Evolutionary conservation across 768 basidiomycete genomes (phyloP).

Genomic region (Lactifluus piperatus): DNA sequence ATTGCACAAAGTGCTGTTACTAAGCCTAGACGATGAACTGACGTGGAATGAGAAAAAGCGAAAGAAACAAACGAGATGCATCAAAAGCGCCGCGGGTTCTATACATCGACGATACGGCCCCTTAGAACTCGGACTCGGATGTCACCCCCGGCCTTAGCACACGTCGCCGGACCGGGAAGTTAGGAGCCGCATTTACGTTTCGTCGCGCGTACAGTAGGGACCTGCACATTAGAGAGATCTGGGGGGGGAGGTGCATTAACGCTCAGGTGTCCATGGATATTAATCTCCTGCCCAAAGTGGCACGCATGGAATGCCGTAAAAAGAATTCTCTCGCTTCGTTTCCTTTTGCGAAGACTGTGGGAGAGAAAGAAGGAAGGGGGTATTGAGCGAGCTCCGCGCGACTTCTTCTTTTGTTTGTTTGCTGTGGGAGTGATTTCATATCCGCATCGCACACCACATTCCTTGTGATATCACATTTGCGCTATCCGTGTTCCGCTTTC

Average conservation of each 20-base stretch:
- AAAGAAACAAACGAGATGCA: not conserved
- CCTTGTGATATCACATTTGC: not conserved
- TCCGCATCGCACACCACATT: not conserved
- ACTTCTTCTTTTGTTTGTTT: not conserved
- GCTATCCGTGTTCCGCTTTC: not conserved
- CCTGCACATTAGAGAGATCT: not conserved
- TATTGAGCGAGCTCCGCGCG: not conserved
- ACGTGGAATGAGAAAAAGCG: not conserved
- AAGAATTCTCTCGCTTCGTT: not conserved
- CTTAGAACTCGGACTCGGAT: not conserved
- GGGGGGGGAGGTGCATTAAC: not conserved
- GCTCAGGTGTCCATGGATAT: not conserved
- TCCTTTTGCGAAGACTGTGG: not conserved
- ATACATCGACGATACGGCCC: not conserved
- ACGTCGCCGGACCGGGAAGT: not conserved
- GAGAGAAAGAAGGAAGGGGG: not conserved
- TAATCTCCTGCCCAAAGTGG: not conserved
- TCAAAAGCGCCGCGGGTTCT: not conserved
- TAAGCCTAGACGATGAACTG: not conserved
- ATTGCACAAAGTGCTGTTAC: not conserved
- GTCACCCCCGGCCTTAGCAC: not conserved
- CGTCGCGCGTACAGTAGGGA: not conserved
- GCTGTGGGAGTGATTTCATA: not conserved
- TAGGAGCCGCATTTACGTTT: slow-evolving; percentile 1
- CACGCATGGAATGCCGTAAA: not conserved